Evolutionary conservation across 306 rosid species (phyloP).

Genomic region (Fragaria iinumae): DNA sequence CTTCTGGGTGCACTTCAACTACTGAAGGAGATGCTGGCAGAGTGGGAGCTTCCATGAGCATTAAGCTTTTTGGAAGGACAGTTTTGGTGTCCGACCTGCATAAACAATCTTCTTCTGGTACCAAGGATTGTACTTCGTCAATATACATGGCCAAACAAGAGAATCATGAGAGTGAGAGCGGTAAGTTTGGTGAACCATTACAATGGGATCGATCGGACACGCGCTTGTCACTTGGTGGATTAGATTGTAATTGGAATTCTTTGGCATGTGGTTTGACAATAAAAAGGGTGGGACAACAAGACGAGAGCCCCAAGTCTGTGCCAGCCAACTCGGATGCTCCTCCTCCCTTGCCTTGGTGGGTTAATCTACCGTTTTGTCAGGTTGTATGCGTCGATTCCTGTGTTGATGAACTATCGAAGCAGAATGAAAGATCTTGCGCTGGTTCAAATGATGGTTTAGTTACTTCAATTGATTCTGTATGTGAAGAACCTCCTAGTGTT

Average conservation of each 20-base stretch:
- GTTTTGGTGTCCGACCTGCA: constrained; percentile 43
- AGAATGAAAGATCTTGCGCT: constrained; percentile 50
- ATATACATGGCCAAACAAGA: constrained; percentile 27
- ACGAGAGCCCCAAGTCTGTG: constrained; percentile 22
- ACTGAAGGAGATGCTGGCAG: constrained; percentile 27
- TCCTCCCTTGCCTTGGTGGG: constrained; percentile 43
- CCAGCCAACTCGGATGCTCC: constrained; percentile 27
- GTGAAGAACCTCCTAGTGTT: constrained; percentile 18
- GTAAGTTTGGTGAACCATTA: constrained; percentile 36
- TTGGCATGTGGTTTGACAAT: constrained; percentile 27
- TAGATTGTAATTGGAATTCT: constrained; percentile 27
- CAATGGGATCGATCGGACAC: constrained; percentile 35
- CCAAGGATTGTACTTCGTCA: constrained; percentile 26
- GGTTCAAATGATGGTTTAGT: constrained; percentile 51
- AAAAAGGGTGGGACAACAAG: constrained; percentile 25
- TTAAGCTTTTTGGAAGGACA: constrained; percentile 86
- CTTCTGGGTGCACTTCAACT: constrained; percentile 34
- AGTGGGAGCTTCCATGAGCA: constrained; percentile 29
- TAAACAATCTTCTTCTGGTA: constrained; percentile 28
- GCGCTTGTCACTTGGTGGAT: constrained; percentile 48
- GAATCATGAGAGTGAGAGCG: constrained; percentile 25
- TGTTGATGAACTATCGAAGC: constrained; percentile 33
- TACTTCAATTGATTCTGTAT: constrained; percentile 37
- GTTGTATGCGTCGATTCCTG: constrained; percentile 24
- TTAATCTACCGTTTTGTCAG: constrained; percentile 35